phyloP scores from a whole-genome alignment of 768 basidiomycete genomes.

The Leccinum incarnatum region DNA sequence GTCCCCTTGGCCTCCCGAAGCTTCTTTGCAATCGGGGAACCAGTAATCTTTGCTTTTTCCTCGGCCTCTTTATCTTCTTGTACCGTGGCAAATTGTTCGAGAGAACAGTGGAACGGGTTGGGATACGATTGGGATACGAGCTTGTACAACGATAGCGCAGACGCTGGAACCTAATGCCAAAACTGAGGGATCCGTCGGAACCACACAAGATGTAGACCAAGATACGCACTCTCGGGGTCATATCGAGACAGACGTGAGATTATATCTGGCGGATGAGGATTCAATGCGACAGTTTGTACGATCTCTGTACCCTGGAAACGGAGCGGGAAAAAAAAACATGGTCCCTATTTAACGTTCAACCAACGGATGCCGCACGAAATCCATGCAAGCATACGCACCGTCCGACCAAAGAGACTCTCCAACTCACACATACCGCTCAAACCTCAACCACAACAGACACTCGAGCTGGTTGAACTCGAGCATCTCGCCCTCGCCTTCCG shows the following conservation, averaged over 20 bases:
- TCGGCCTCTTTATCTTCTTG: slow-evolving; percentile 72
- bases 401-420: slow-evolving; percentile 63
- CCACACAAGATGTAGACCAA: slow-evolving; percentile 2
- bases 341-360: background rate
- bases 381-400: slow-evolving; percentile 45
- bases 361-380: background rate
- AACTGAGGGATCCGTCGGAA: background rate
- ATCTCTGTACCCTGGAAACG: slow-evolving; percentile 65
- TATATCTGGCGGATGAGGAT: slow-evolving; percentile 76
- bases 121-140: slow-evolving; percentile 77
- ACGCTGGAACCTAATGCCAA: slow-evolving; percentile 33
- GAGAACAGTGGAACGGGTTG: slow-evolving; percentile 73
- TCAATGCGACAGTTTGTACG: slow-evolving; percentile 67
- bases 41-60: slow-evolving; percentile 63
- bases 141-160: slow-evolving; percentile 61
- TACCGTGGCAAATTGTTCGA: slow-evolving; percentile 81
- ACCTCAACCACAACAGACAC: slow-evolving; percentile 77
- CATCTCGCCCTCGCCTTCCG: slow-evolving; percentile 69
- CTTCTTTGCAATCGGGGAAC: slow-evolving; percentile 80
- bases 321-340: no score
- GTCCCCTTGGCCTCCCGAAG: slow-evolving; percentile 67
- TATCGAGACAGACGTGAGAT: slow-evolving; percentile 46
- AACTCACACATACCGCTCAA: slow-evolving; percentile 79
- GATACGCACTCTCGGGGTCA: slow-evolving; percentile 57
- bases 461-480: slow-evolving; percentile 77